Conservation (phyloP, 2,329 filamentous ascomycete species). For the Aspergillus caelatus region DNA sequence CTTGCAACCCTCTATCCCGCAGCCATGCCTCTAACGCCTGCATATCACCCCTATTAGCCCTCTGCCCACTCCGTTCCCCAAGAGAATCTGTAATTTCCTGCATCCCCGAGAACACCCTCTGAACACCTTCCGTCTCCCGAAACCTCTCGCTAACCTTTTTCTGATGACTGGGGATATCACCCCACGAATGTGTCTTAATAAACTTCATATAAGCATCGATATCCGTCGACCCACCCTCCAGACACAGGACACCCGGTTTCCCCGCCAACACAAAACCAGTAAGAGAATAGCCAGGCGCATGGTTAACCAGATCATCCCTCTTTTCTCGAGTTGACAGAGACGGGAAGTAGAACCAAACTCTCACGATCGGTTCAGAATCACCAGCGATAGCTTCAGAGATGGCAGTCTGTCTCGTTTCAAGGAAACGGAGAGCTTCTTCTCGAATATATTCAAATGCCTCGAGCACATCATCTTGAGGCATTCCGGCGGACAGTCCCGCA, state of each 20-base stretch:
- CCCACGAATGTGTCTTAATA: slow-evolving; percentile 66
- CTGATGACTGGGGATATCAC: slow-evolving; percentile 63
- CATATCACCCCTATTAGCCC: slow-evolving; percentile 39
- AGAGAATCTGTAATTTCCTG: slow-evolving; percentile 38
- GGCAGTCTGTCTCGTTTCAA: slow-evolving; percentile 24
- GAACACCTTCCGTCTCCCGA: slow-evolving; percentile 45
- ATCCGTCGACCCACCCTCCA: slow-evolving; percentile 42
- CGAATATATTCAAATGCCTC: slow-evolving; percentile 50
- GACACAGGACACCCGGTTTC: slow-evolving; percentile 55
- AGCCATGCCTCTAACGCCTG: slow-evolving; percentile 38
- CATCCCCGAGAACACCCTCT: slow-evolving; percentile 33
- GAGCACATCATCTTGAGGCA: slow-evolving; percentile 51
- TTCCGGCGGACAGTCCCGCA: slow-evolving; percentile 39
- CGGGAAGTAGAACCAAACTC: slow-evolving; percentile 67
- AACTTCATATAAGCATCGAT: slow-evolving; percentile 65
- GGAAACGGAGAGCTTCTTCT: slow-evolving; percentile 36
- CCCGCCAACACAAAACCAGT: slow-evolving; percentile 64
- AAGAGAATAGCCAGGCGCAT: slow-evolving; percentile 56
- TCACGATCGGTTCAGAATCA: slow-evolving; percentile 39
- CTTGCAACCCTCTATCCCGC: slow-evolving; percentile 26
- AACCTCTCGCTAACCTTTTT: slow-evolving; percentile 63
- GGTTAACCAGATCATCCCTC: slow-evolving; percentile 58
- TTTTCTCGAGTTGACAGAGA: slow-evolving; percentile 63
- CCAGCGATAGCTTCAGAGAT: not conserved
- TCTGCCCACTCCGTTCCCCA: slow-evolving; percentile 35